Evolutionary conservation across 2,329 filamentous ascomycete genomes (phyloP).

Genomic region (Domatiomyces catenatus): DNA sequence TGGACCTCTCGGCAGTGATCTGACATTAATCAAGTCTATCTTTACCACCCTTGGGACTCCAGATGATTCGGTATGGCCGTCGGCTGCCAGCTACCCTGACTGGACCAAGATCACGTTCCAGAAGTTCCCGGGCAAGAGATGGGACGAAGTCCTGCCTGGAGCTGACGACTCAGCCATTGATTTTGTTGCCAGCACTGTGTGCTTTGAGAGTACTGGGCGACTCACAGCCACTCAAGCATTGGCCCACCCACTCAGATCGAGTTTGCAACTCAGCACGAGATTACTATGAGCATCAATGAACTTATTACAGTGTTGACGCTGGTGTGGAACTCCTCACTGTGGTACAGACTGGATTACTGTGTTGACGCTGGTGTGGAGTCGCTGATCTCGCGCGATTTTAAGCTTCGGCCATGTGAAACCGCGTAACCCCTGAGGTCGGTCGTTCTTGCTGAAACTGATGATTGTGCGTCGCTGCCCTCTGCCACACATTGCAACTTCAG

Average conservation of each 20-base stretch:
- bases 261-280: not conserved
- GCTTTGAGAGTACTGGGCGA: slow-evolving; percentile 54
- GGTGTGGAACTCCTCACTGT: no score
- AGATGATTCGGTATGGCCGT: slow-evolving; percentile 62
- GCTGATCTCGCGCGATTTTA: not conserved
- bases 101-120: slow-evolving; percentile 78
- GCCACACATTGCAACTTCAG: no score
- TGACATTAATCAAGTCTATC: slow-evolving; percentile 79
- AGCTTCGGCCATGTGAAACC: not conserved
- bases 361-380: not conserved
- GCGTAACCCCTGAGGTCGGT: not conserved
- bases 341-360: no score
- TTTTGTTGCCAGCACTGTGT: slow-evolving; percentile 52
- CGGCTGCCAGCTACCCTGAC: slow-evolving; percentile 48
- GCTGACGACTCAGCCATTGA: slow-evolving; percentile 45
- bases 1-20: slow-evolving; percentile 77
- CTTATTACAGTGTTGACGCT: not conserved
- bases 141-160: slow-evolving; percentile 54
- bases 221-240: slow-evolving; percentile 39
- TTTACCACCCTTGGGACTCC: slow-evolving; percentile 87
- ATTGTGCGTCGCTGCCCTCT: not conserved
- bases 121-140: slow-evolving; percentile 50
- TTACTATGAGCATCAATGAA: not conserved
- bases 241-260: slow-evolving; percentile 1
- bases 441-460: not conserved